phyloP scores from a whole-genome alignment of 257 asterid species.

The Capsicum chinense region DNA sequence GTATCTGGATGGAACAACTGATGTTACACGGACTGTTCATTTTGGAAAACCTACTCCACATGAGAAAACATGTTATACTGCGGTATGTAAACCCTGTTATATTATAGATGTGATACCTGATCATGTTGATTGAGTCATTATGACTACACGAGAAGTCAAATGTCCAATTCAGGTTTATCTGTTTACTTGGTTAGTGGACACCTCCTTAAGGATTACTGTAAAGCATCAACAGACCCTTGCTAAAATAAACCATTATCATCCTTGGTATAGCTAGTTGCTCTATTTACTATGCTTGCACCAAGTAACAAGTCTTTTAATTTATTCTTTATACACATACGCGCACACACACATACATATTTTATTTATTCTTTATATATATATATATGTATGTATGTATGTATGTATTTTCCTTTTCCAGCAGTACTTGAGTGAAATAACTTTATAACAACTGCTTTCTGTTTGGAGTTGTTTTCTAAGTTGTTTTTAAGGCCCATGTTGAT shows the following conservation, averaged over 20 bases:
- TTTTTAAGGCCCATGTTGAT: not conserved
- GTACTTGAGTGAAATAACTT: not conserved
- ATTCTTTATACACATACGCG: not conserved
- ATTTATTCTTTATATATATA: not conserved
- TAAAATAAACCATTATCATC: conserved; percentile 4
- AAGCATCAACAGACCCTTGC: conserved; percentile 2
- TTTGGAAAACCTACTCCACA: conserved; percentile 89
- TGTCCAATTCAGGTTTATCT: not conserved
- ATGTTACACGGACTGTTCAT: conserved; percentile 94
- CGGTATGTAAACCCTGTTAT: conserved; percentile 57
- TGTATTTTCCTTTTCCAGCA: not conserved
- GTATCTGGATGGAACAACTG: conserved; percentile 99
- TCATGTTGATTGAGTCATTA: not conserved
- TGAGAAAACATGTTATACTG: conserved; percentile 96
- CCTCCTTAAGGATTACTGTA: not conserved
- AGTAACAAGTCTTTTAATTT: not conserved
- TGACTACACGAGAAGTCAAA: not conserved
- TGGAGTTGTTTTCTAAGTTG: not conserved
- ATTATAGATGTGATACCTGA: not conserved
- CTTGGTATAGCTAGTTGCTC: not conserved
- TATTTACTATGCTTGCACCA: not conserved
- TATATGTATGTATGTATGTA: not conserved
- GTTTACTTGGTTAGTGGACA: not conserved
- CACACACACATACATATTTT: too few relatives aligned
- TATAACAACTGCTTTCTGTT: not conserved